Conservation (phyloP, 352 stramenopile genomes). For the Phytophthora pisi region DNA sequence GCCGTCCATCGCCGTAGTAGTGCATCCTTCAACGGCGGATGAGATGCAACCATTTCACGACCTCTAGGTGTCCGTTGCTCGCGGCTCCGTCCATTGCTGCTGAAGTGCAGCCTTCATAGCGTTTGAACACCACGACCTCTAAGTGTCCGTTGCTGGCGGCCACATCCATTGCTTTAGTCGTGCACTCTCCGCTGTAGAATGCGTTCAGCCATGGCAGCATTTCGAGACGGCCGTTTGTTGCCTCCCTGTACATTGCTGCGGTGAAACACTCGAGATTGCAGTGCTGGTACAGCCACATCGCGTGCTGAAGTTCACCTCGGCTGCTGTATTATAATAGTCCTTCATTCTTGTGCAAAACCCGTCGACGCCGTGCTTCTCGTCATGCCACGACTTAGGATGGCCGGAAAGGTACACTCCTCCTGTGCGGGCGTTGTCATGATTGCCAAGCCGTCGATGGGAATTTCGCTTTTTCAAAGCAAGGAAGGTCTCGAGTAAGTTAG, state of each 20-base stretch:
- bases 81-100: neutral
- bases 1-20: too few species aligned
- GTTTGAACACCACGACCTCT: too few species aligned
- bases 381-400: neutral
- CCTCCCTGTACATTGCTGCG: neutral
- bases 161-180: too few species aligned
- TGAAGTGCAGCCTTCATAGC: too few species aligned
- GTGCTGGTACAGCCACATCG: neutral
- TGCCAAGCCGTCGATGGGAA: too few species aligned
- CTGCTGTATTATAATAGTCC: neutral
- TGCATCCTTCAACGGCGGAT: too few species aligned
- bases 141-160: too few species aligned
- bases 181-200: neutral
- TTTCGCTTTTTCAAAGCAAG: too few species aligned
- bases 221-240: neutral
- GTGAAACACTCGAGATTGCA: neutral
- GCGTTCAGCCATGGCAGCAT: neutral
- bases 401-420: too few species aligned
- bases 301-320: neutral
- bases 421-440: too few species aligned
- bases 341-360: neutral
- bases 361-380: neutral
- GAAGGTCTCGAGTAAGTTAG: too few species aligned
- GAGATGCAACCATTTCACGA: too few species aligned
- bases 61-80: neutral